Base-by-base conservation (phyloP, 495 filamentous ascomycete genomes). In the Bacidia rubella region DNA sequence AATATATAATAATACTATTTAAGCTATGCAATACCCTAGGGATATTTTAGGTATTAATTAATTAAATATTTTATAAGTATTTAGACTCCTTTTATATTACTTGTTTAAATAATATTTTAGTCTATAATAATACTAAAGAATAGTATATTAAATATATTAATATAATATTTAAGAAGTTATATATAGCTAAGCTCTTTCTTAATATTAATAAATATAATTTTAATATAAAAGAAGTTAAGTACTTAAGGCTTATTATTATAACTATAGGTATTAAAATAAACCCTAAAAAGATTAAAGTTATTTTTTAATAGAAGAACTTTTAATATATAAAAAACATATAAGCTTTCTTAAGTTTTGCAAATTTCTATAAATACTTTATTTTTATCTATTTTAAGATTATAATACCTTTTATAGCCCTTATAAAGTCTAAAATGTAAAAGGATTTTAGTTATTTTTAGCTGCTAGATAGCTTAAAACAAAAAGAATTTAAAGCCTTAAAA, bases 191-290 rank as follows among this genome's bases (percentile, higher is more conserved):
- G 20, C 21, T 47, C 3, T 21, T 23, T 47, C 23, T 7, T 19
- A 15, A 49, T 22, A 49, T 49, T 22, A 29, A 27, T 49, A 29
- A 49, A 29, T 49, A 49, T 22, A 49, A 29, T 9, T 29, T 49
- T 52, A 2, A 5, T 43, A 7, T 41, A 42, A 9, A 42, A 23
- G 15, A 52, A 52, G 35, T 52, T 42, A 52, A 49, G 32, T 27
- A 29, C 32, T 49, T 49, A 29, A 27, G 21, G 2, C 2, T 42
- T 2, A 52, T 40, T 42, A 52, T 11, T 44, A 40, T 42, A 3
- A 23, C 2, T 41, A 3, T 2, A 42, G 19, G 22, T 3, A 1
- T 41, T 19, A 2, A 17, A 3, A 52, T 52, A 41, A 11, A 52
- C 19, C 21, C 42, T 10, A 42, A 41, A 20, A 52, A 52, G 42